These are phyloP conservation scores for Fraxinus cuspidata DNA, from an alignment of 257 asterid species.

Conservation along the genomic window DNA sequence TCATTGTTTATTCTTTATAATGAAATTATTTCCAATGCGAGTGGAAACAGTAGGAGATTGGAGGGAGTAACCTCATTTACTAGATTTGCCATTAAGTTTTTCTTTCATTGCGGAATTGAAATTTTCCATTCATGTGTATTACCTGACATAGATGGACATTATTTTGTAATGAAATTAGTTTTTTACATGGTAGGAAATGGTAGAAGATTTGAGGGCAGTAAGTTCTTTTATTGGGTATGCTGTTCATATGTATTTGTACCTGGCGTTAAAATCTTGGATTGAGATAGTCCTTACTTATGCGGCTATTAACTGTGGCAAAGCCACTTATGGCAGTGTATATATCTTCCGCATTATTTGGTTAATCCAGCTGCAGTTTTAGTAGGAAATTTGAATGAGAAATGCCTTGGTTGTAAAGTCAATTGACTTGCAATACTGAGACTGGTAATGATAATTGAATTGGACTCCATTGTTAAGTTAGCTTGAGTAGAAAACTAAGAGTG, in stretches of 20 bases:
- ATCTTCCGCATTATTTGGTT: neutral
- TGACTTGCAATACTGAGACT: neutral
- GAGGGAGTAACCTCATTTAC: neutral
- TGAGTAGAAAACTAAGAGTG: neutral
- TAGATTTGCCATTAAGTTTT: neutral
- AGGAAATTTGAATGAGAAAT: neutral
- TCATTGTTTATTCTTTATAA: conserved; percentile 10
- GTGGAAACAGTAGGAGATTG: neutral
- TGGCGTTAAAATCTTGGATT: neutral
- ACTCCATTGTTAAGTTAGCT: neutral
- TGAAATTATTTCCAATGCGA: neutral
- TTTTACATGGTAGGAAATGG: neutral
- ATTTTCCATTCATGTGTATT: neutral
- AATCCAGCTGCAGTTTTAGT: neutral
- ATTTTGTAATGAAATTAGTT: conserved; percentile 12
- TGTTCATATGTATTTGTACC: neutral
- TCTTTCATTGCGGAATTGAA: neutral
- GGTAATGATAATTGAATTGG: neutral
- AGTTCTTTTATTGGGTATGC: neutral
- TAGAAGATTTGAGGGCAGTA: conserved; percentile 1
- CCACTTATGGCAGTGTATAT: neutral
- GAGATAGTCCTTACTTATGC: neutral
- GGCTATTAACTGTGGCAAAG: neutral
- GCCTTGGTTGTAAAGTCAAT: neutral
- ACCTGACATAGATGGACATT: neutral